Evolutionary conservation across 2,329 filamentous ascomycete genomes (phyloP), one percentile per base, ranked within the genome.

Genomic region (Colletotrichum lupini): DNA sequence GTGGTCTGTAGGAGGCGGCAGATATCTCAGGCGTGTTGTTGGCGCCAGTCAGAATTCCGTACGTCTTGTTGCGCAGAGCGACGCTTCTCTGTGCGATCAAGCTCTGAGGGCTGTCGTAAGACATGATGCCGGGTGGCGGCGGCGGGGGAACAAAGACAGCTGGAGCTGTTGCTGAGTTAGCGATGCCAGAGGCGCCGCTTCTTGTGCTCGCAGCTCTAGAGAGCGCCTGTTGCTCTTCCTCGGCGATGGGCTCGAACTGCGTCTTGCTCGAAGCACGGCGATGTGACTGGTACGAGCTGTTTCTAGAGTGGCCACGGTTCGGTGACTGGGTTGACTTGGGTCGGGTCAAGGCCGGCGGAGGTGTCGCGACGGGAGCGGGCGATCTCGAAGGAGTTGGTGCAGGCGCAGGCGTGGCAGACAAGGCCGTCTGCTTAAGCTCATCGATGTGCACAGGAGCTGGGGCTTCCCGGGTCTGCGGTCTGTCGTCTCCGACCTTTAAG

Each of bases 381-480:
- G 1, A 81, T 30, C 28, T 69, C n/a, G 35, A 49, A 14, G 67
- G 71, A 24, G 32, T 80, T 11, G 85, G 81, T 7, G 82, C 81
- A 4, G 86, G 86, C 7, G 82, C 81, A 4, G 86, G 86, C 2
- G 84, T 79, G 12, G 86, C 89, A 60, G 84, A 87, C 42, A 86
- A 82, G 2, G 90, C 86, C 19, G 92, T 92, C 80, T 92, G 90
- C 75, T 92, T 87, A 37, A 95, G 85, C 74, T 91, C 90, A 12
- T 89, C 84, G 1, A 94, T 81, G 70, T 93, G 85, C 22, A 95
- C 87, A 1, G 92, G 92, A 3, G 86, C 90, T 22, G 89, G 82
- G 5, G 82, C 78, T 77, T 95, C 92, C 22, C 46, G 79, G 66
- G 7, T 81, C 79, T 22, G 79, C 76, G 75, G 83, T 75, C 77